Evolutionary conservation across 2,329 filamentous ascomycete genomes (phyloP), one percentile per base, ranked within the genome.

Genomic region (Trichoderma pleuroti): DNA sequence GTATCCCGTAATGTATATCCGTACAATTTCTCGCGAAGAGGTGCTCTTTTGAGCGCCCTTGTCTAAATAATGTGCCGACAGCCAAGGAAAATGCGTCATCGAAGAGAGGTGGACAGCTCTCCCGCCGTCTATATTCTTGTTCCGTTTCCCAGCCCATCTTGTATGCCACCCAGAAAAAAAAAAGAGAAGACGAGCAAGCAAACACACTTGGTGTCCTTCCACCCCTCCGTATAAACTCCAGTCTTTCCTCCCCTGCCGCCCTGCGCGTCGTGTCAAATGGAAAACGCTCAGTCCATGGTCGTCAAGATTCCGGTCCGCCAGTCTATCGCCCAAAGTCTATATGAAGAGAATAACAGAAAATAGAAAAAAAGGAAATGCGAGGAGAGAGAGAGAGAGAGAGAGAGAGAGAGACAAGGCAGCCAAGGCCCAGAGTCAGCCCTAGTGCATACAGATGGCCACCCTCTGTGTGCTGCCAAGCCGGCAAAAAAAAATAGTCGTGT

Each of bases 241-340:
- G 62, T 26, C 49, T 65, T 70, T 70, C 67, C 39, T 71, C 64
- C 59, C 63, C 64, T 24, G 32, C 59, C 32, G 26, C 57, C 59
- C 57, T 60, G 34, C 42, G 52, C 36, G 59, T 59, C 68, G 56
- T 68, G 56, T 70, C 54, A 60, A 60, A 46, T 46, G 60, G 65
- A 72, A 70, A 68, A 66, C 42, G 68, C 65, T 68, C 54, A 46
- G 66, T 62, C 56, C 70, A 68, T 71, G 36, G 57, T 72, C 71
- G 42, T 72, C 66, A 46, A 70, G 57, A 49, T 66, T 61, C 56
- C 71, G 54, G 54, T 52, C 49, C 71, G 68, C 71, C 71, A 70
- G 61, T 72, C 71, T 72, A 72, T 72, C 71, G 62, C 52, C 68
- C 71, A 68, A 49, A 28, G 67, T 68, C 68, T 70, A 68, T 54